A percentile compares a stretch with the other conserved stretches of the same genome.
These are phyloP conservation scores for Diutina neorugosa DNA, from an alignment of 1,139 yeast genomes.

Conservation along the genomic window DNA sequence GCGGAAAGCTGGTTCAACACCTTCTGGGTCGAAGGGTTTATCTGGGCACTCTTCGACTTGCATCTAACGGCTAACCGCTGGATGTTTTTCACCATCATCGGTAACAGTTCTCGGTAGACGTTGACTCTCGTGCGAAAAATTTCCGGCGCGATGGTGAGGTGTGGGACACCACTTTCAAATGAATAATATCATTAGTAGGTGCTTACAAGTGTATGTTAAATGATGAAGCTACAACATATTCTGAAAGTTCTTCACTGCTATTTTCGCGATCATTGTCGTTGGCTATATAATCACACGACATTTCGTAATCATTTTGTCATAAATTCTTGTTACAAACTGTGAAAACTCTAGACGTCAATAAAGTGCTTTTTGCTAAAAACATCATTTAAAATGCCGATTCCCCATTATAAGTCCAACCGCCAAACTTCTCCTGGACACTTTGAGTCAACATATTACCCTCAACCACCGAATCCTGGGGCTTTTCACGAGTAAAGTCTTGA, in stretches of 20 bases:
- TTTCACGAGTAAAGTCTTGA: constrained; percentile 82
- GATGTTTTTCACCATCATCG: background rate
- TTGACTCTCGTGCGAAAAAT: background rate
- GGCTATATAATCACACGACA: background rate
- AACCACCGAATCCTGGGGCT: constrained; percentile 92
- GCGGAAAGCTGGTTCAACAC: constrained; percentile 73
- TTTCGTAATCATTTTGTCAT: no score
- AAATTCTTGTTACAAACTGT: background rate
- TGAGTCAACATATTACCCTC: constrained; percentile 73
- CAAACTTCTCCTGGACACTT: constrained; percentile 91
- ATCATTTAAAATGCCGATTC: constrained; percentile 12
- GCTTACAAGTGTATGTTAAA: no score
- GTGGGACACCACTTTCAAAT: background rate
- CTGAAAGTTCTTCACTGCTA: no score
- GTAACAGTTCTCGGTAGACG: background rate
- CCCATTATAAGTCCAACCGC: constrained; percentile 96
- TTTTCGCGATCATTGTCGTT: background rate
- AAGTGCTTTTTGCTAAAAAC: background rate
- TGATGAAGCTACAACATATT: no score
- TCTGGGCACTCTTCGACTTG: constrained; percentile 11
- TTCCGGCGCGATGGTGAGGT: background rate
- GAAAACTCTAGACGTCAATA: background rate
- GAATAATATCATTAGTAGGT: background rate
- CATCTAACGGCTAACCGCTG: background rate
- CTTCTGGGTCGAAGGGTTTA: constrained; percentile 51